A percentile compares a stretch with the other conserved stretches of the same genome.
phyloP scores from a whole-genome alignment of 345 rosid genomes.

The Anastatica hierochuntica region DNA sequence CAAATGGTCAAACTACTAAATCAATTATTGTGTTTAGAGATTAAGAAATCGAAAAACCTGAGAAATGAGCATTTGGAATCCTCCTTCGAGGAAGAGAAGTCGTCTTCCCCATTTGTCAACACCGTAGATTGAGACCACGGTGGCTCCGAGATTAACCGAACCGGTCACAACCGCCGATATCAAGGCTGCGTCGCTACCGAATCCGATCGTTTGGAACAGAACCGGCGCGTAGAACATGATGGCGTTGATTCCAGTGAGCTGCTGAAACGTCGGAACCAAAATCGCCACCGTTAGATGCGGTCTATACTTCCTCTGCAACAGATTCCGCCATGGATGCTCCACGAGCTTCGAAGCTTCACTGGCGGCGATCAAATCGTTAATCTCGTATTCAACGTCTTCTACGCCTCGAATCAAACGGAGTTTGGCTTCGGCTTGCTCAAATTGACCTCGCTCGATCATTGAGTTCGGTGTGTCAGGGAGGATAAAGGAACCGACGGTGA shows the following conservation, averaged over 20 bases:
- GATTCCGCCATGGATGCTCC: slow-evolving; percentile 72
- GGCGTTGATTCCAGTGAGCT: slow-evolving; percentile 77
- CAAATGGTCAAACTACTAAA: not conserved
- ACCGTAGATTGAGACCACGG: slow-evolving; percentile 26
- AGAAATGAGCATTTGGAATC: slow-evolving; percentile 30
- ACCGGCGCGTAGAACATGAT: slow-evolving; percentile 90
- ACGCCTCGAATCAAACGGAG: slow-evolving; percentile 61
- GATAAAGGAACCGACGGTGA: slow-evolving; percentile 60
- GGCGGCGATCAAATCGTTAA: slow-evolving; percentile 60
- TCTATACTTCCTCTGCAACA: slow-evolving; percentile 67
- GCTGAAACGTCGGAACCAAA: slow-evolving; percentile 73
- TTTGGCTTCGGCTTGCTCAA: slow-evolving; percentile 45
- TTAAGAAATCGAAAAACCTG: no score
- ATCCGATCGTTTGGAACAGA: slow-evolving; percentile 70
- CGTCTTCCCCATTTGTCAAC: slow-evolving; percentile 32
- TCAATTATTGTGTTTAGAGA: not conserved
- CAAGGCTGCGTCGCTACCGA: slow-evolving; percentile 52
- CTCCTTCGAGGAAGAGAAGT: slow-evolving; percentile 32
- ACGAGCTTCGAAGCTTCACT: slow-evolving; percentile 62
- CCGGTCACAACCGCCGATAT: slow-evolving; percentile 32
- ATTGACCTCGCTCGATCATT: slow-evolving; percentile 77
- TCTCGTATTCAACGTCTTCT: slow-evolving; percentile 62
- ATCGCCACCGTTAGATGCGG: slow-evolving; percentile 74
- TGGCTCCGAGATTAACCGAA: slow-evolving; percentile 23
- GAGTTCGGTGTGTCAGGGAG: slow-evolving; percentile 97